phyloP scores from a whole-genome alignment of 768 basidiomycete genomes.

The Leccinum subgranulosum region DNA sequence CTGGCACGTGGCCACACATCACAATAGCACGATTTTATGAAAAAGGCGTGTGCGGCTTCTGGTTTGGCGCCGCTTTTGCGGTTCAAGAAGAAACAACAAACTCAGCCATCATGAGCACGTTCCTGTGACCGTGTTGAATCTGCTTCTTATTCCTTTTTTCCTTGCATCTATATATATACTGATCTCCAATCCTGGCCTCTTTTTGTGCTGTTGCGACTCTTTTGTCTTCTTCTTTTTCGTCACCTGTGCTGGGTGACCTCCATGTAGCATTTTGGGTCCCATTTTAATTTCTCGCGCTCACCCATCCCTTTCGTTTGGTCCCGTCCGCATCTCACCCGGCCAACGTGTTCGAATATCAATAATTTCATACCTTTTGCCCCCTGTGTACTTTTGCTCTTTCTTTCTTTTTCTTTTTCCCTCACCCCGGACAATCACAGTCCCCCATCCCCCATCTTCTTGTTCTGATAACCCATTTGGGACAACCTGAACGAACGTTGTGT shows the following conservation, averaged over 20 bases:
- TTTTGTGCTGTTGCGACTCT: background rate
- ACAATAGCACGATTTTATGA: constrained; percentile 86
- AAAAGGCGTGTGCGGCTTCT: constrained; percentile 78
- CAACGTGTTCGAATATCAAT: background rate
- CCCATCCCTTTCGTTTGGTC: background rate
- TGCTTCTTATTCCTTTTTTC: background rate
- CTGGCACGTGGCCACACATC: background rate
- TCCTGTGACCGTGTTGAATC: background rate
- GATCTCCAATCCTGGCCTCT: background rate
- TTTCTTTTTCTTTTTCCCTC: background rate
- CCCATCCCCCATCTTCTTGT: background rate
- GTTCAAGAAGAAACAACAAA: constrained; percentile 66
- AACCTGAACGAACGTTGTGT: background rate
- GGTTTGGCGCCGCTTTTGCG: constrained; percentile 84
- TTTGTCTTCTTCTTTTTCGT: background rate
- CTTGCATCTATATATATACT: constrained; percentile 22
- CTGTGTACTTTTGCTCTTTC: background rate
- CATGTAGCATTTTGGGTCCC: background rate
- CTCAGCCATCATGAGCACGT: constrained; percentile 32
- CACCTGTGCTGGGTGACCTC: background rate
- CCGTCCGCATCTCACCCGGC: background rate
- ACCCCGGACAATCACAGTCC: background rate
- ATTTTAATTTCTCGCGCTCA: background rate
- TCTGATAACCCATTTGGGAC: background rate
- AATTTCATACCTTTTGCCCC: background rate